Evolutionary conservation across 169 alveolate genomes (phyloP).

Genomic region (Plasmodium coatneyi): DNA sequence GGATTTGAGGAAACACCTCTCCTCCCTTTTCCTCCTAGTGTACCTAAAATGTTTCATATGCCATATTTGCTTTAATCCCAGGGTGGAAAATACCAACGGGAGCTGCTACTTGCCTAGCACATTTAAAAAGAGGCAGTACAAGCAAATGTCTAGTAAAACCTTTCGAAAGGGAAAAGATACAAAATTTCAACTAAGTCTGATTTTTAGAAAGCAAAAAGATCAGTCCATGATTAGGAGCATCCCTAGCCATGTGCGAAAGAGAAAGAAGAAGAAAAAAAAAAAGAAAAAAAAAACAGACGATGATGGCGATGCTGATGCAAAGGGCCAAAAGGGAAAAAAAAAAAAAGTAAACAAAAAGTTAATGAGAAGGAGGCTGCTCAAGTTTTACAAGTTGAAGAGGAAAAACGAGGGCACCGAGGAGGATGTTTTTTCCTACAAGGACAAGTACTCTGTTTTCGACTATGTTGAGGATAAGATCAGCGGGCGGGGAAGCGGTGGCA

Average conservation of each 20-base stretch:
- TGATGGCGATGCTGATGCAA: not conserved
- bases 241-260: slow-evolving; percentile 62
- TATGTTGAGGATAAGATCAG: slow-evolving; percentile 47
- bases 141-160: not conserved
- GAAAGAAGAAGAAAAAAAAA: slow-evolving; percentile 63
- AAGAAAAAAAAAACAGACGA: slow-evolving; percentile 13
- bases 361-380: slow-evolving; percentile 52
- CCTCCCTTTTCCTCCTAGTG: slow-evolving; percentile 12
- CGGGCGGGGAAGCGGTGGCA: not conserved
- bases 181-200: slow-evolving; percentile 49
- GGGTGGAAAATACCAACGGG: not conserved
- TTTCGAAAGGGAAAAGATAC: not conserved
- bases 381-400: slow-evolving; percentile 66
- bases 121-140: slow-evolving; percentile 12
- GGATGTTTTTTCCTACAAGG: slow-evolving; percentile 22
- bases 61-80: slow-evolving; percentile 18
- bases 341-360: slow-evolving; percentile 74
- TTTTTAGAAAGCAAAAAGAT: slow-evolving; percentile 71
- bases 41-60: slow-evolving; percentile 10
- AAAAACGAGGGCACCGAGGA: slow-evolving; percentile 72
- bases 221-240: slow-evolving; percentile 76
- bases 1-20: slow-evolving; percentile 52
- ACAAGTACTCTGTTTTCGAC: slow-evolving; percentile 56
- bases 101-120: not conserved
- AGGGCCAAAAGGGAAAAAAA: slow-evolving; percentile 9